phyloP scores from a whole-genome alignment of 2,329 filamentous ascomycete species.

The Colletotrichum sp. region DNA sequence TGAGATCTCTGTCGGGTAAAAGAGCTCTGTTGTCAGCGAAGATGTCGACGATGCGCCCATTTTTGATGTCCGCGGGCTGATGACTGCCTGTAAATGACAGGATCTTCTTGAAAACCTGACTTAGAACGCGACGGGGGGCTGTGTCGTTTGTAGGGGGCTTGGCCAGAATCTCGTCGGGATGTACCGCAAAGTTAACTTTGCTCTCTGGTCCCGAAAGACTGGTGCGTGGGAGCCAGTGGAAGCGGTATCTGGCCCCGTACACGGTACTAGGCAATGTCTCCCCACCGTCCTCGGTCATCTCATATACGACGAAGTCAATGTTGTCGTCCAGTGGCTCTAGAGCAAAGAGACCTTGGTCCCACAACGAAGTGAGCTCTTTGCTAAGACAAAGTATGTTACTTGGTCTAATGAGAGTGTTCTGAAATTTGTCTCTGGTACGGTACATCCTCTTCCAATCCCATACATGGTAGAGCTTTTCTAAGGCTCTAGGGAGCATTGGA shows the following conservation, averaged over 20 bases:
- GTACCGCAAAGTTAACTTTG: accelerated
- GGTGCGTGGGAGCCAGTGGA: not conserved
- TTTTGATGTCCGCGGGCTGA: not conserved
- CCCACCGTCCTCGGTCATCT: not conserved
- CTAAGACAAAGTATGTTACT: not conserved
- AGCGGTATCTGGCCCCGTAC: not conserved
- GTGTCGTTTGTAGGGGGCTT: not conserved
- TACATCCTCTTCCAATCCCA: not conserved
- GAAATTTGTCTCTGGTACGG: not conserved
- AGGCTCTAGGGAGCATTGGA: not conserved
- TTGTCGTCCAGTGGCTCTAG: not conserved
- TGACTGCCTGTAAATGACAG: not conserved
- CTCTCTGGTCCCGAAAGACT: not conserved
- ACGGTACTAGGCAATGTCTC: accelerated
- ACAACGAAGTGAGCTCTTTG: not conserved
- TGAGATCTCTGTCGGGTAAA: not conserved
- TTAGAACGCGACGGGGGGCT: not conserved
- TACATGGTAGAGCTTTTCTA: not conserved
- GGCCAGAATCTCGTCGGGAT: accelerated
- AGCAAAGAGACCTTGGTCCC: not conserved
- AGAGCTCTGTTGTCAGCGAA: not conserved
- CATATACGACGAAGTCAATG: not conserved
- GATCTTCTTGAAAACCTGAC: not conserved
- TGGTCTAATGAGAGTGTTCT: not conserved
- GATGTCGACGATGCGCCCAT: not conserved